phyloP scores from a whole-genome alignment of 371 early-diverging fungal species.

The Capniomyces stellatus region DNA sequence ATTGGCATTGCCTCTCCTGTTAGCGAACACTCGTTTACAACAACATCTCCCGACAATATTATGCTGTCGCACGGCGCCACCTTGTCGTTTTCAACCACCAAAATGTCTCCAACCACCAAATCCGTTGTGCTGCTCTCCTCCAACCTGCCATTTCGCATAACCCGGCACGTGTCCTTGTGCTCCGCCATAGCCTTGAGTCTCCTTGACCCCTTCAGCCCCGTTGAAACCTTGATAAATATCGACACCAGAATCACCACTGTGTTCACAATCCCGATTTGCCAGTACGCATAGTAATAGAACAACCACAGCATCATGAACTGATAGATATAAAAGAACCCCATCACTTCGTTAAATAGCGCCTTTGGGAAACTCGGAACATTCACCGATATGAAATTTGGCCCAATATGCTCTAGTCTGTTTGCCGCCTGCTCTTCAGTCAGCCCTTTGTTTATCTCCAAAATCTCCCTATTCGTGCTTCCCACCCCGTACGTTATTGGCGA shows the following conservation, averaged over 20 bases:
- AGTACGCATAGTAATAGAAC: constrained; percentile 49
- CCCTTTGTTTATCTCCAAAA: constrained; percentile 31
- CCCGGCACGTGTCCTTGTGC: constrained; percentile 28
- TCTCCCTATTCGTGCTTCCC: constrained; percentile 29
- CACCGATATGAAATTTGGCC: constrained; percentile 53
- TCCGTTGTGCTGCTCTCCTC: constrained; percentile 28
- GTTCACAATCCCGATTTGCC: constrained; percentile 44
- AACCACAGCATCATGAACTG: constrained; percentile 54
- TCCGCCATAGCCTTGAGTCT: constrained; percentile 51
- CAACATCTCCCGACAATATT: constrained; percentile 39
- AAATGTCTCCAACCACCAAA: constrained; percentile 59
- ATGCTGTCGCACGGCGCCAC: constrained; percentile 38
- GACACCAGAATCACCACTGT: constrained; percentile 49
- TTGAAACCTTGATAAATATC: constrained; percentile 44
- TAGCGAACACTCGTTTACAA: constrained; percentile 56
- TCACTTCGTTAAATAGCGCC: constrained; percentile 44
- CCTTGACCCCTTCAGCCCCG: constrained; percentile 37
- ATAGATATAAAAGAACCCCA: constrained; percentile 56
- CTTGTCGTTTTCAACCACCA: constrained; percentile 33
- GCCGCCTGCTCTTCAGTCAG: constrained; percentile 36
- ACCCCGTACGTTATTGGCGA: constrained; percentile 34
- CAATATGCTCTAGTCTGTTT: constrained; percentile 37
- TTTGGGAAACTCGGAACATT: constrained; percentile 34
- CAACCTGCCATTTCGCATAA: constrained; percentile 42
- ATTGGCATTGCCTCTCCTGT: constrained; percentile 74